phyloP scores from a whole-genome alignment of 768 basidiomycete species.

The Cystofilobasidium capitatum region DNA sequence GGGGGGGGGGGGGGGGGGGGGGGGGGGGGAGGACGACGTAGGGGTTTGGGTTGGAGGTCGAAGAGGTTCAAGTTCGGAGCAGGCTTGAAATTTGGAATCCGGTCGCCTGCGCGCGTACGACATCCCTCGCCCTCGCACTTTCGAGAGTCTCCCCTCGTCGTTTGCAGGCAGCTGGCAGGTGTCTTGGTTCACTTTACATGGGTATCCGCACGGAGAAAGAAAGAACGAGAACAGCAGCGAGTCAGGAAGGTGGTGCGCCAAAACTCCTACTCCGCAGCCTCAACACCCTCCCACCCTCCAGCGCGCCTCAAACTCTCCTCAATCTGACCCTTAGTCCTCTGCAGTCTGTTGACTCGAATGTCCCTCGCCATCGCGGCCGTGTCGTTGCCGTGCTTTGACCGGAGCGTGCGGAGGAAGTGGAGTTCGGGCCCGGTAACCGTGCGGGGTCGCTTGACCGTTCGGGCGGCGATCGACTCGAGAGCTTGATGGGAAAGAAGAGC shows the following conservation, averaged over 20 bases:
- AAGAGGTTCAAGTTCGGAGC: too few relatives aligned
- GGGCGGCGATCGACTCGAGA: slow-evolving; percentile 55
- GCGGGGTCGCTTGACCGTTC: slow-evolving; percentile 46
- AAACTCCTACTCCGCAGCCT: slow-evolving; percentile 6
- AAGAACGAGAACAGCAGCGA: too few relatives aligned
- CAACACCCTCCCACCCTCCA: slow-evolving; percentile 24
- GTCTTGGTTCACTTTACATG: too few relatives aligned
- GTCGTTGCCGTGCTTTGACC: slow-evolving; percentile 62
- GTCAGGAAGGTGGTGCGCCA: neutral
- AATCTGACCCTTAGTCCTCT: slow-evolving; percentile 73
- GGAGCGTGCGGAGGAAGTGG: slow-evolving; percentile 56
- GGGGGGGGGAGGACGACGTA: too few relatives aligned
- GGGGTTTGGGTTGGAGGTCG: too few relatives aligned
- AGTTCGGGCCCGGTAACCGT: slow-evolving; percentile 56
- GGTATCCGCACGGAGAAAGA: too few relatives aligned
- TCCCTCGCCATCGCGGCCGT: slow-evolving; percentile 69
- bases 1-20: too few relatives aligned
- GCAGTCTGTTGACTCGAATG: slow-evolving; percentile 65
- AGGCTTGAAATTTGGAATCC: too few relatives aligned
- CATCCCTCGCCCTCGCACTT: too few relatives aligned
- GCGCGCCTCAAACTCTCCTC: slow-evolving; percentile 25
- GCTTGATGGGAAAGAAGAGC: slow-evolving; percentile 41
- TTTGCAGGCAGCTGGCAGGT: too few relatives aligned
- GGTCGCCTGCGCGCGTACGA: too few relatives aligned
- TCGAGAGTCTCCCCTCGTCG: too few relatives aligned